Conservation (phyloP, 768 basidiomycete species). For the Tephrocybe sp. region DNA sequence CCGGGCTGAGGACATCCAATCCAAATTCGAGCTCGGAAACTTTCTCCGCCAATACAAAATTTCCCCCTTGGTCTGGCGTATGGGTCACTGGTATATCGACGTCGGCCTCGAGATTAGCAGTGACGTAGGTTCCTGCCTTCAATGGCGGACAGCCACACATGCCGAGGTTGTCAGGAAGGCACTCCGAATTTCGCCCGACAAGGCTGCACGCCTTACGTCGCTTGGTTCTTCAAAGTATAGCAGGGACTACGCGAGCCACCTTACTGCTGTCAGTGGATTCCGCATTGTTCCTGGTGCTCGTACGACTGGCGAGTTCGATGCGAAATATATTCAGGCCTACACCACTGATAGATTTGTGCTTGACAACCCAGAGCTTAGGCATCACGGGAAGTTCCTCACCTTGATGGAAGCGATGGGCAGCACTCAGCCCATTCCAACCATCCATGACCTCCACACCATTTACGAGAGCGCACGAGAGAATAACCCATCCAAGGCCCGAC, state of each 20-base stretch:
- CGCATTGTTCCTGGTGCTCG: conserved; percentile 11
- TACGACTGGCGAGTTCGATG: conserved; percentile 8
- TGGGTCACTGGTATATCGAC: conserved; percentile 23
- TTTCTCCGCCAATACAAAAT: not conserved
- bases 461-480: not conserved
- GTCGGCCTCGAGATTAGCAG: conserved; percentile 21
- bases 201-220: not conserved
- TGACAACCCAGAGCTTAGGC: conserved; percentile 5
- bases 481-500: conserved; percentile 13
- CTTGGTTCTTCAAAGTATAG: conserved; percentile 10
- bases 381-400: conserved; percentile 13
- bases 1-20: not conserved
- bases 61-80: not conserved
- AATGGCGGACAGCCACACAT: conserved; percentile 15
- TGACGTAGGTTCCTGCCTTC: conserved; percentile 8
- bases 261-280: conserved; percentile 14
- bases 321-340: conserved; percentile 18
- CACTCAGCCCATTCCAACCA: not conserved
- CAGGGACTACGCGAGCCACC: conserved; percentile 15
- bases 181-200: not conserved
- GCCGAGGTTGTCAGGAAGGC: conserved; percentile 1
- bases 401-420: conserved; percentile 2
- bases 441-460: conserved; percentile 10
- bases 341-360: conserved; percentile 18
- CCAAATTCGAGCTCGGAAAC: not conserved